Percentiles rank a stretch among this genome's conserved stretches.
These are phyloP conservation scores for Russula compacta DNA, from an alignment of 768 basidiomycete species.

Conservation along the genomic window DNA sequence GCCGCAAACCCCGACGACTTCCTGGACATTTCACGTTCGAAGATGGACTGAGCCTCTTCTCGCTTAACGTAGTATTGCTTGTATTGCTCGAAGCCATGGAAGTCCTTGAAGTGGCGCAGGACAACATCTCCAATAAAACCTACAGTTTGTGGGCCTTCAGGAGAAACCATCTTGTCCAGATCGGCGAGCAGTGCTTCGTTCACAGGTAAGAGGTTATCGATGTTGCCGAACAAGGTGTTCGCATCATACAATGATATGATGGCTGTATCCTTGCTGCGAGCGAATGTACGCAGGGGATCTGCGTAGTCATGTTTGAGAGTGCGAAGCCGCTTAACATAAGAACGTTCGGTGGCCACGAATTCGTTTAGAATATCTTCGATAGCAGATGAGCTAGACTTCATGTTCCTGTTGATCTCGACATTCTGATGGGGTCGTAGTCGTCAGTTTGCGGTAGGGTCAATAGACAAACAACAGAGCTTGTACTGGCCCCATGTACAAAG, in stretches of 20 bases:
- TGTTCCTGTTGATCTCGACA: constrained; percentile 38
- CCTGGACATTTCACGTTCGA: constrained; percentile 75
- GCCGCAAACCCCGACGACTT: constrained; percentile 73
- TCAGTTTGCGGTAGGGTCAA: not conserved
- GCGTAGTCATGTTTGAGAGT: constrained; percentile 86
- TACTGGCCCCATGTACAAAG: not conserved
- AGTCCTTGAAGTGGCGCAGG: constrained; percentile 76
- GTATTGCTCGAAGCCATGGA: constrained; percentile 84
- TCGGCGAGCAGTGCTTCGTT: constrained; percentile 81
- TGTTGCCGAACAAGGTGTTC: constrained; percentile 87
- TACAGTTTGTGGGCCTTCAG: constrained; percentile 46
- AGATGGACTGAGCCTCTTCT: constrained; percentile 85
- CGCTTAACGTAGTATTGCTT: constrained; percentile 86
- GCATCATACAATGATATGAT: constrained; percentile 89
- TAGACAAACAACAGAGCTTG: not conserved
- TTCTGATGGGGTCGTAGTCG: not conserved
- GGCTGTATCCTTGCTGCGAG: constrained; percentile 73
- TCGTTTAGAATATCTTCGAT: constrained; percentile 75
- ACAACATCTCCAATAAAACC: constrained; percentile 78
- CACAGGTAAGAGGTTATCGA: constrained; percentile 82
- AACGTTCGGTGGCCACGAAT: constrained; percentile 79
- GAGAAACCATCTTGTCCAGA: constrained; percentile 67
- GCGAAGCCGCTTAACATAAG: constrained; percentile 76
- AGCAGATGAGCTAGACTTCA: constrained; percentile 54
- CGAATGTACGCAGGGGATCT: constrained; percentile 80